Percentiles rank a stretch among this genome's conserved stretches.
phyloP scores from a whole-genome alignment of 306 rosid species.

The Acmispon strigosus region DNA sequence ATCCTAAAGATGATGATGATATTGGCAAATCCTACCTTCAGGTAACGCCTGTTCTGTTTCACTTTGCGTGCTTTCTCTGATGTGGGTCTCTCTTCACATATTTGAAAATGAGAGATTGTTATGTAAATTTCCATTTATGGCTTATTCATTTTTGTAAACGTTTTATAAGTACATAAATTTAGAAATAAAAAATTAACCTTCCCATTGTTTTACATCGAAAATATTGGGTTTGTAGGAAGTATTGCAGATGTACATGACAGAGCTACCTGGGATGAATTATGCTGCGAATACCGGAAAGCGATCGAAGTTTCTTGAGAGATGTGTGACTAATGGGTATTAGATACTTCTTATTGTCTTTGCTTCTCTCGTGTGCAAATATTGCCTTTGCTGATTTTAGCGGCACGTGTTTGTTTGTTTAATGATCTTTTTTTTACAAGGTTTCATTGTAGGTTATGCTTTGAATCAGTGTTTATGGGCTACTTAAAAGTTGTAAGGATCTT shows the following conservation, averaged over 20 bases:
- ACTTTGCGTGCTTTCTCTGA: not conserved
- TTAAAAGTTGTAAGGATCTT: slow-evolving; percentile 3
- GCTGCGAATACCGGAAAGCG: slow-evolving; percentile 90
- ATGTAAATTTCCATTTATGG: not conserved
- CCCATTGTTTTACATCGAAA: not conserved
- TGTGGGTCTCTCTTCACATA: too few relatives aligned
- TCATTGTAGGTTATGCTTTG: not conserved
- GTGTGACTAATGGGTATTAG: slow-evolving; percentile 72
- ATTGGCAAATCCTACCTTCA: slow-evolving; percentile 49
- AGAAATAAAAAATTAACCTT: not conserved
- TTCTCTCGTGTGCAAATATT: not conserved
- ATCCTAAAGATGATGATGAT: slow-evolving; percentile 56
- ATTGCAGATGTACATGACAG: slow-evolving; percentile 54
- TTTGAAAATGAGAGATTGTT: not conserved
- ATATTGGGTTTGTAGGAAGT: slow-evolving; percentile 52
- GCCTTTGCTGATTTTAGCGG: not conserved
- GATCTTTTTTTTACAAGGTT: not conserved
- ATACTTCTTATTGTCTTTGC: not conserved
- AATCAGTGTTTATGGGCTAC: not conserved
- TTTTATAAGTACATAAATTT: not conserved
- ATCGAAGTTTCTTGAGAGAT: slow-evolving; percentile 78
- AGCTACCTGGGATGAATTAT: slow-evolving; percentile 83
- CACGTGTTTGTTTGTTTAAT: not conserved
- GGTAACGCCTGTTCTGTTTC: slow-evolving; percentile 29
- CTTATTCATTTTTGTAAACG: not conserved